Evolutionary conservation across 495 filamentous ascomycete genomes (phyloP).

Genomic region (Zalerion maritima): DNA sequence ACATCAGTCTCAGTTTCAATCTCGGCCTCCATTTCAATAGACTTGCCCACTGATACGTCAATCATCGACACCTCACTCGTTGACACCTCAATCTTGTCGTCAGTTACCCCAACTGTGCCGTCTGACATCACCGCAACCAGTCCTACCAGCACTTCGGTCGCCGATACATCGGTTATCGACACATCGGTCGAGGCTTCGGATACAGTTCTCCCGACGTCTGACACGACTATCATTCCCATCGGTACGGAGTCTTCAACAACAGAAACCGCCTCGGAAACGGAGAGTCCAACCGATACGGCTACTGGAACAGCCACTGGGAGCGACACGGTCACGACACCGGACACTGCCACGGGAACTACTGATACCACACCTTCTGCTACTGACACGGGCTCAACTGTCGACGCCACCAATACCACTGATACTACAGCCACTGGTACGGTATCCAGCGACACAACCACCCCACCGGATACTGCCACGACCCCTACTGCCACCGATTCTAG

Average conservation of each 20-base stretch:
- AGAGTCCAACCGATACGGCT: no score
- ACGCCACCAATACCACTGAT: not conserved
- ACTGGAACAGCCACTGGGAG: slow-evolving; percentile 1
- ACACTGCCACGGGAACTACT: not conserved
- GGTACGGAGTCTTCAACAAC: not conserved
- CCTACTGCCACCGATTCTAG: slow-evolving; percentile 1
- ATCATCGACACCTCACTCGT: slow-evolving; percentile 1
- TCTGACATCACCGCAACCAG: slow-evolving; percentile 1
- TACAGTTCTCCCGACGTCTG: not conserved
- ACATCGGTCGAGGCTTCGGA: not conserved
- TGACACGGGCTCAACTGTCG: not conserved
- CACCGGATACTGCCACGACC: no score
- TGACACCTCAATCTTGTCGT: slow-evolving; percentile 2
- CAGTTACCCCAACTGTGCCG: slow-evolving; percentile 10
- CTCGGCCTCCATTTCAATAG: no score
- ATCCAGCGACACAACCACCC: no score
- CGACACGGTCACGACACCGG: not conserved
- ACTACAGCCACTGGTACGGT: not conserved
- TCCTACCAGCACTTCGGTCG: slow-evolving; percentile 1
- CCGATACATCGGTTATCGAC: not conserved
- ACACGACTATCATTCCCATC: not conserved
- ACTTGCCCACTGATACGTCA: slow-evolving; percentile 5
- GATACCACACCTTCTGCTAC: not conserved
- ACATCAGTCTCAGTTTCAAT: no score
- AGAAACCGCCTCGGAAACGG: not conserved